phyloP scores from a whole-genome alignment of 2,329 filamentous ascomycete genomes.

The Trichoderma asperellum region DNA sequence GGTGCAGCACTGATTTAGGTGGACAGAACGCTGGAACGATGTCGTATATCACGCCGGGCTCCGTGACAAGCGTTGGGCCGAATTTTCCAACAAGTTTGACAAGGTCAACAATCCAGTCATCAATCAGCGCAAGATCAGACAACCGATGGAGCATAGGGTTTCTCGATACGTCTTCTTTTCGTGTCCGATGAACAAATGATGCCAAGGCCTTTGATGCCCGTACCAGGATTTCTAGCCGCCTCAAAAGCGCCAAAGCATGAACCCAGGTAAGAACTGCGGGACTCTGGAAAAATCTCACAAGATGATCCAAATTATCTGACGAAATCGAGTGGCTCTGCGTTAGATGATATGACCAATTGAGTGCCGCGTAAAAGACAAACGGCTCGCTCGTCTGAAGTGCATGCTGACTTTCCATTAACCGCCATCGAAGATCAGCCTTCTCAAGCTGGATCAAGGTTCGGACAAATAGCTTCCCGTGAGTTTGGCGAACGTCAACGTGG shows the following conservation, averaged over 20 bases:
- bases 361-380: conserved; percentile 1
- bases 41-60: background rate
- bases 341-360: background rate
- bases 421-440: conserved; percentile 3
- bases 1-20: background rate
- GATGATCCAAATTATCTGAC: background rate
- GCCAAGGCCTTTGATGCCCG: background rate
- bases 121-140: background rate
- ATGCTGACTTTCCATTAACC: background rate
- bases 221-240: background rate
- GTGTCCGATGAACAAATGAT: background rate
- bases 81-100: background rate
- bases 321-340: background rate
- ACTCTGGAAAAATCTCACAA: background rate
- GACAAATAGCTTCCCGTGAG: background rate
- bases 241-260: background rate
- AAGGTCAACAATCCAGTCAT: background rate
- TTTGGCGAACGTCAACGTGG: background rate
- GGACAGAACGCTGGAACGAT: background rate
- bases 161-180: too few species aligned
- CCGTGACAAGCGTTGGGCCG: background rate
- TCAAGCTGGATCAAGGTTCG: background rate
- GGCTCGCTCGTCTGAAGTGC: background rate
- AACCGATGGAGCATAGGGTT: background rate
- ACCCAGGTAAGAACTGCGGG: background rate